A percentile compares a stretch with the other conserved stretches of the same genome.
Evolutionary conservation across 2,329 filamentous ascomycete species (phyloP).

Genomic region (Didymella keratinophila): DNA sequence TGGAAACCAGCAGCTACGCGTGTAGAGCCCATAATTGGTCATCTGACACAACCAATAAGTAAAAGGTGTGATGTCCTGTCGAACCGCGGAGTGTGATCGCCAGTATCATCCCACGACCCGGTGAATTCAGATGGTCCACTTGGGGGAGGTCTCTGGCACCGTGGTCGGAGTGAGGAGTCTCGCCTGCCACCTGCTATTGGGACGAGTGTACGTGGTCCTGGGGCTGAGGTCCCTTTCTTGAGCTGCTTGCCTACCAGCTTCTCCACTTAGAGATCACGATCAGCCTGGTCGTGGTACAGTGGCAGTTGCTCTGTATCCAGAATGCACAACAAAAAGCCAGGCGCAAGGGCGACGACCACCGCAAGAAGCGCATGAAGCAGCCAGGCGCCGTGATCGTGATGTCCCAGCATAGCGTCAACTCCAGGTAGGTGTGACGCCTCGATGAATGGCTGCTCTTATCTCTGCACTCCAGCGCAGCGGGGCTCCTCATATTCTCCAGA

Average conservation of each 20-base stretch:
- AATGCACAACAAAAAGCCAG: constrained; percentile 12
- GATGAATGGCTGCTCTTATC: constrained; percentile 23
- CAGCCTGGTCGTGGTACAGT: constrained; percentile 6
- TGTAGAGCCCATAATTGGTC: constrained; percentile 26
- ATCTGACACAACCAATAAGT: constrained; percentile 24
- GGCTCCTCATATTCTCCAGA: constrained; percentile 22
- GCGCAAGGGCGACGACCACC: constrained; percentile 19
- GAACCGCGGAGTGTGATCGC: constrained; percentile 21
- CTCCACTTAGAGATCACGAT: not conserved
- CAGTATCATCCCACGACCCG: constrained; percentile 20
- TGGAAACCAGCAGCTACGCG: constrained; percentile 24
- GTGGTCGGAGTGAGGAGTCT: constrained; percentile 3
- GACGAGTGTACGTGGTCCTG: constrained; percentile 3
- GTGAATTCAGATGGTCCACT: constrained; percentile 12
- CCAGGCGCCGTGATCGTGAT: constrained; percentile 15
- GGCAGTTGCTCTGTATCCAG: constrained; percentile 7
- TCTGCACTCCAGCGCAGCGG: constrained; percentile 13
- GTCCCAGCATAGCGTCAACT: constrained; percentile 19
- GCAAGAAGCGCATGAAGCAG: constrained; percentile 12
- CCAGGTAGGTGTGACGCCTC: constrained; percentile 21
- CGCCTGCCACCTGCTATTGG: not conserved
- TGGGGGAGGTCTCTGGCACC: constrained; percentile 2
- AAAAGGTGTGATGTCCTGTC: constrained; percentile 14
- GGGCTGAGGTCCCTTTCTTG: constrained; percentile 11
- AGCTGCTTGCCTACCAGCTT: constrained; percentile 1